Conservation (phyloP, 1,139 yeast genomes). For the Saccharomycopsis hybrid region DNA sequence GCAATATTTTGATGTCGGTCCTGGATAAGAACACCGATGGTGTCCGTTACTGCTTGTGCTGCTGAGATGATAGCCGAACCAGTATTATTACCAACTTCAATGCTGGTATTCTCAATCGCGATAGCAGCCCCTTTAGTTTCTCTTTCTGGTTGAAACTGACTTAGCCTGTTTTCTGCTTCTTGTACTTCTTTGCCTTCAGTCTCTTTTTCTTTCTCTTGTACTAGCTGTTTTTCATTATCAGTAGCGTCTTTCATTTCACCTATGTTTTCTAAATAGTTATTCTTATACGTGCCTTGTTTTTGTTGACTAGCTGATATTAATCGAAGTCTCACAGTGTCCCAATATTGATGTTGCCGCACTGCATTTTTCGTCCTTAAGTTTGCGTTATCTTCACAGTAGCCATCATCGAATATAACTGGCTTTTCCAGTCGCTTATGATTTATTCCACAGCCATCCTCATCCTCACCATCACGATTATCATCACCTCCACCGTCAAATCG, state of each 20-base stretch:
- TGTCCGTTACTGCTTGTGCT: constrained; percentile 12
- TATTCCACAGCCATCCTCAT: too few species aligned
- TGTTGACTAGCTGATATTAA: not conserved
- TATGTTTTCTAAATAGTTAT: too few species aligned
- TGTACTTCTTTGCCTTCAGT: not conserved
- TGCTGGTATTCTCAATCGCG: too few species aligned
- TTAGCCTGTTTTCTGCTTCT: not conserved
- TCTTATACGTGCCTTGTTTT: not conserved
- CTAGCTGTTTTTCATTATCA: too few species aligned
- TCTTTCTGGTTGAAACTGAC: too few species aligned
- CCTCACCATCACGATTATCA: too few species aligned
- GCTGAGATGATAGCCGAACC: not conserved
- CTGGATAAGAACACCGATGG: constrained; percentile 13
- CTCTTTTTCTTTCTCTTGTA: not conserved
- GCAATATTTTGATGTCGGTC: constrained; percentile 3
- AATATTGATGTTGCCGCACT: not conserved
- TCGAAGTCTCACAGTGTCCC: not conserved
- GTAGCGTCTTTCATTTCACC: too few species aligned
- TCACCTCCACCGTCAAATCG: too few species aligned
- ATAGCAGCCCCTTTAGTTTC: too few species aligned
- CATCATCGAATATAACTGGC: not conserved
- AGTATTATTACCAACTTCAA: too few species aligned
- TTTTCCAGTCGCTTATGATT: too few species aligned
- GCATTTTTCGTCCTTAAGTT: constrained; percentile 3
- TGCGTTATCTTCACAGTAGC: not conserved